Evolutionary conservation across 257 asterid genomes (phyloP).

Genomic region (Solanum medicagineum): DNA sequence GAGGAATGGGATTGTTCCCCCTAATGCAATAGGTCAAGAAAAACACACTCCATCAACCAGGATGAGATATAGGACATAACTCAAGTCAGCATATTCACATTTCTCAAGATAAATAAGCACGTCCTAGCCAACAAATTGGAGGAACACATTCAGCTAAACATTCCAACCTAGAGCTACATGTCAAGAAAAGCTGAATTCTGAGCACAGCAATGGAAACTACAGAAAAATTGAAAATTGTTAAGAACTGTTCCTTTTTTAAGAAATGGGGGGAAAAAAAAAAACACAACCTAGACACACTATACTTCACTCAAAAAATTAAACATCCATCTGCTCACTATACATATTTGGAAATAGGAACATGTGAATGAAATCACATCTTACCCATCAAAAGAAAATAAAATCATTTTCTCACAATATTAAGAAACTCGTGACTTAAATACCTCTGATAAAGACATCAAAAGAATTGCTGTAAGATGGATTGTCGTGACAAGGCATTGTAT

Average conservation of each 20-base stretch:
- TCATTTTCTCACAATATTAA: not conserved
- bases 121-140: not conserved
- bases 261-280: not conserved
- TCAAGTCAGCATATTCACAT: not conserved
- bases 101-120: not conserved
- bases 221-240: not conserved
- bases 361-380: not conserved
- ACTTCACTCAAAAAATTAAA: not conserved
- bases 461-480: conserved; percentile 62
- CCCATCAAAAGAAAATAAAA: not conserved
- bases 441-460: conserved; percentile 83
- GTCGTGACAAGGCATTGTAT: conserved; percentile 83
- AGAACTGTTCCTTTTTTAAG: not conserved
- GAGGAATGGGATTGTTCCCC: not conserved
- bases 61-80: not conserved
- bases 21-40: not conserved
- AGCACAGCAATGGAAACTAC: not conserved
- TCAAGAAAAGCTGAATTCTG: not conserved
- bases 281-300: not conserved
- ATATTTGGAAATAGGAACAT: not conserved
- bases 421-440: conserved; percentile 11
- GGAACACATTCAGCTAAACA: not conserved
- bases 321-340: not conserved
- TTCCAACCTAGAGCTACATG: not conserved
- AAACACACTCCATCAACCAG: not conserved